phyloP scores from a whole-genome alignment of 2,329 filamentous ascomycete species.

The Neoarthrinium moseri region DNA sequence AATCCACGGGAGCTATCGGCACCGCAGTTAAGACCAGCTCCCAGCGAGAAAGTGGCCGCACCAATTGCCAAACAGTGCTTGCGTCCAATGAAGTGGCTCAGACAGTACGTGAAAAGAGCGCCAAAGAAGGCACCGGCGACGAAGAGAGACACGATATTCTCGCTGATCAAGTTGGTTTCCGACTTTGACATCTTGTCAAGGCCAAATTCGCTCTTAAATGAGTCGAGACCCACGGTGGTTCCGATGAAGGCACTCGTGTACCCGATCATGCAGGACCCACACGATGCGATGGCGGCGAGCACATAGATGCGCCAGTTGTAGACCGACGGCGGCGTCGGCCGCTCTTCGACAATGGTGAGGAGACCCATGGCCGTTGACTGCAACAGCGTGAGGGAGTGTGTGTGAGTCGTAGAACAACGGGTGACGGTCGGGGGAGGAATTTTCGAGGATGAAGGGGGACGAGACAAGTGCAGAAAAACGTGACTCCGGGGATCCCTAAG shows the following conservation, averaged over 20 bases:
- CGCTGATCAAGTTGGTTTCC: constrained; percentile 50
- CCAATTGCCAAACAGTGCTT: constrained; percentile 28
- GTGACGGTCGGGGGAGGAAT: neutral
- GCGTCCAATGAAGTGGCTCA: constrained; percentile 58
- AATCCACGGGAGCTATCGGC: constrained; percentile 59
- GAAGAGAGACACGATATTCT: constrained; percentile 66
- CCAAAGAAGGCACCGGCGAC: constrained; percentile 72
- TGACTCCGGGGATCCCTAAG: constrained; percentile 4
- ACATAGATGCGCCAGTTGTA: constrained; percentile 9
- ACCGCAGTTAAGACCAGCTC: constrained; percentile 55
- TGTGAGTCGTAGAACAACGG: no score
- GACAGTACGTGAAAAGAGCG: constrained; percentile 56
- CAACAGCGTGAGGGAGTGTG: no score
- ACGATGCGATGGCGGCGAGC: constrained; percentile 3
- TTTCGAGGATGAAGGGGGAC: neutral
- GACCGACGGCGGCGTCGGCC: constrained; percentile 7
- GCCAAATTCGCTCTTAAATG: constrained; percentile 60
- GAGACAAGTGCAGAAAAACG: constrained; percentile 3
- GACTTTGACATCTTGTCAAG: constrained; percentile 42
- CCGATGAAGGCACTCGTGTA: constrained; percentile 62
- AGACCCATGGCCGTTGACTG: constrained; percentile 5
- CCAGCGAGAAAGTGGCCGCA: constrained; percentile 45
- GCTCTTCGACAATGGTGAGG: constrained; percentile 3
- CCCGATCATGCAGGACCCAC: constrained; percentile 32
- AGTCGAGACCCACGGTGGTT: constrained; percentile 60